Conservation (phyloP, 2,329 filamentous ascomycete genomes). For the Aciculosporium take region DNA sequence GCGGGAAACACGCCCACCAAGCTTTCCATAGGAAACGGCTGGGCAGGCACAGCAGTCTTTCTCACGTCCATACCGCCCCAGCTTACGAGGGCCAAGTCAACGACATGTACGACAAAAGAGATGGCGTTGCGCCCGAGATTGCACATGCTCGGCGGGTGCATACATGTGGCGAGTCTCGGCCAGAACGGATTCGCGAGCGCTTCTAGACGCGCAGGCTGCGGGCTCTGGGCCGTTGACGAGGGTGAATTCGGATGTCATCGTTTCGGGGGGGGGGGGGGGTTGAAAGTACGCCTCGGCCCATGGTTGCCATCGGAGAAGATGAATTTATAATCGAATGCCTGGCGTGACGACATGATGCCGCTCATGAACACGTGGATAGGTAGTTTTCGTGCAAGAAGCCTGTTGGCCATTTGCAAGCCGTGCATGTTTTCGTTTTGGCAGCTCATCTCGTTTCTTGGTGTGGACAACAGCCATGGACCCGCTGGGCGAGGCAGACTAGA, state of each 20-base stretch:
- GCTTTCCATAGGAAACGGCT: conserved; percentile 3
- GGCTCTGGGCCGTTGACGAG: too few relatives aligned
- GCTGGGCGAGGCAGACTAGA: too few relatives aligned
- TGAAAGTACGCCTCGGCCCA: too few relatives aligned
- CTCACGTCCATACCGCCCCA: background rate
- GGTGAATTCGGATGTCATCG: background rate
- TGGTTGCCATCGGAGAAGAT: too few relatives aligned
- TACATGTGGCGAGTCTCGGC: conserved; percentile 2
- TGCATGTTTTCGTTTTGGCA: too few relatives aligned
- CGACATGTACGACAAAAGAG: background rate
- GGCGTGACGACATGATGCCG: background rate
- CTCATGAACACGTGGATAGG: too few relatives aligned
- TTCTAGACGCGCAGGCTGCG: background rate
- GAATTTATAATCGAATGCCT: background rate
- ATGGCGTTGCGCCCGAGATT: background rate
- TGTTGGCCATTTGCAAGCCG: too few relatives aligned
- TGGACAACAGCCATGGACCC: too few relatives aligned
- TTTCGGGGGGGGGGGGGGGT: too few relatives aligned
- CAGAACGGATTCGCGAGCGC: conserved; percentile 5
- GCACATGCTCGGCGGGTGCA: background rate
- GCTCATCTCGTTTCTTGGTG: too few relatives aligned
- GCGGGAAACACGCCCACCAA: background rate
- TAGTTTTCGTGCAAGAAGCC: too few relatives aligned
- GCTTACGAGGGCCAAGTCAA: background rate
- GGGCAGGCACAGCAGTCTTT: background rate